Percentiles rank a stretch among this genome's conserved stretches.
phyloP scores from a whole-genome alignment of 345 rosid genomes.

The Ailanthus altissimus region DNA sequence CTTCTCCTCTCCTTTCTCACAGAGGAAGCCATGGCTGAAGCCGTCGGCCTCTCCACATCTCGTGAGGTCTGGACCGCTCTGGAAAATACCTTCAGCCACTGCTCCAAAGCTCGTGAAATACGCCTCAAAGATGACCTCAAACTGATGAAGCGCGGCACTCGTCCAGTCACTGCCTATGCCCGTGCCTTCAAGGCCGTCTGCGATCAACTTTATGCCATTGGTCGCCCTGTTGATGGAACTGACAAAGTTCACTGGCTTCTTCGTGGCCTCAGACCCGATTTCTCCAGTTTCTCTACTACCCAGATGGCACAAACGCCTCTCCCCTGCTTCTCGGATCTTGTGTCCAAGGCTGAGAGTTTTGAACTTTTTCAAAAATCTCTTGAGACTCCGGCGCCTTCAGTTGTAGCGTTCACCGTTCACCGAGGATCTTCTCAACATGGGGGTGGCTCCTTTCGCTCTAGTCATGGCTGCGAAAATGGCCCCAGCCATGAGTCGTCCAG shows the following conservation, averaged over 20 bases:
- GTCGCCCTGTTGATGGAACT: not conserved
- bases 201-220: not conserved
- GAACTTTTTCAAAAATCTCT: not conserved
- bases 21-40: not conserved
- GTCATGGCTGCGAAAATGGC: not conserved
- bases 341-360: slow-evolving; percentile 9
- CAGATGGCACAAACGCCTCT: slow-evolving; percentile 1
- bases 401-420: not conserved
- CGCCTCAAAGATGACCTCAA: not conserved
- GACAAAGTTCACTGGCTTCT: not conserved
- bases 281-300: not conserved
- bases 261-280: not conserved
- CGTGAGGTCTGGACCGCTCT: not conserved
- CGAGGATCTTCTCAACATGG: not conserved
- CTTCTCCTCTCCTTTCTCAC: not conserved
- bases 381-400: not conserved
- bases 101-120: not conserved
- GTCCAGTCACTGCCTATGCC: not conserved
- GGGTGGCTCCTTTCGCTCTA: not conserved
- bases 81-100: not conserved
- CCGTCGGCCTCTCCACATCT: not conserved
- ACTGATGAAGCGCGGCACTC: not conserved
- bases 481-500: not conserved
- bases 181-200: not conserved
- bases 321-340: not conserved